Evolutionary conservation across 129 eudicot species (phyloP).

Genomic region (Artemisia argyi): DNA sequence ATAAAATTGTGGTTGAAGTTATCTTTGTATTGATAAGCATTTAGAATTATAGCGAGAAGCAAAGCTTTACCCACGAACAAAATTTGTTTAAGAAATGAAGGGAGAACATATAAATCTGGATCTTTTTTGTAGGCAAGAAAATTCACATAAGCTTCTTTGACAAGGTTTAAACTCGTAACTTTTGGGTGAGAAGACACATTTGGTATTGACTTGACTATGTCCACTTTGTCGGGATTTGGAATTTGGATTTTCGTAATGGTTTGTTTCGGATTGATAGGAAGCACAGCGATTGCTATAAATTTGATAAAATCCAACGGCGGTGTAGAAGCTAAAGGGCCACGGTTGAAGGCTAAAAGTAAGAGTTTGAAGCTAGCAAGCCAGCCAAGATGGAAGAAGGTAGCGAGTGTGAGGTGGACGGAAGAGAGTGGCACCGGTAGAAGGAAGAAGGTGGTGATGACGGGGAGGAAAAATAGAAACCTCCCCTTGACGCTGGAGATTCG

Average conservation of each 20-base stretch:
- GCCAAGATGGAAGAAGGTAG: conserved; percentile 50
- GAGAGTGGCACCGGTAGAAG: conserved; percentile 50
- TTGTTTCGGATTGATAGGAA: conserved; percentile 37
- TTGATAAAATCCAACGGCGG: conserved; percentile 34
- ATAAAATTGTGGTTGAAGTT: neutral
- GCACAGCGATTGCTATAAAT: conserved; percentile 48
- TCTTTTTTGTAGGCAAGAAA: too few relatives aligned
- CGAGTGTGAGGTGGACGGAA: conserved; percentile 49
- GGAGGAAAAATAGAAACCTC: conserved; percentile 35
- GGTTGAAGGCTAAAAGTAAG: conserved; percentile 43
- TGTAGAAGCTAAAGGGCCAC: conserved; percentile 49
- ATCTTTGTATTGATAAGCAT: neutral
- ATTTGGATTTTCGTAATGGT: neutral
- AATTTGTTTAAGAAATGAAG: neutral
- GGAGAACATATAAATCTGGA: neutral
- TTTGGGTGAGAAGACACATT: neutral
- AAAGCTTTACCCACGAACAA: neutral
- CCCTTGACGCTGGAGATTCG: conserved; percentile 32
- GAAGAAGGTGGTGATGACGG: conserved; percentile 41
- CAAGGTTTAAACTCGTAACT: too few relatives aligned
- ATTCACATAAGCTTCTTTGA: too few relatives aligned
- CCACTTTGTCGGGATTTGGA: too few relatives aligned
- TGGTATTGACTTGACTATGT: neutral
- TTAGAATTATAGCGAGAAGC: neutral
- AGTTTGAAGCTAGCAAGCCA: conserved; percentile 74